Conservation (phyloP, 192 early-diverging fungal species). For the Podila epicladia region DNA sequence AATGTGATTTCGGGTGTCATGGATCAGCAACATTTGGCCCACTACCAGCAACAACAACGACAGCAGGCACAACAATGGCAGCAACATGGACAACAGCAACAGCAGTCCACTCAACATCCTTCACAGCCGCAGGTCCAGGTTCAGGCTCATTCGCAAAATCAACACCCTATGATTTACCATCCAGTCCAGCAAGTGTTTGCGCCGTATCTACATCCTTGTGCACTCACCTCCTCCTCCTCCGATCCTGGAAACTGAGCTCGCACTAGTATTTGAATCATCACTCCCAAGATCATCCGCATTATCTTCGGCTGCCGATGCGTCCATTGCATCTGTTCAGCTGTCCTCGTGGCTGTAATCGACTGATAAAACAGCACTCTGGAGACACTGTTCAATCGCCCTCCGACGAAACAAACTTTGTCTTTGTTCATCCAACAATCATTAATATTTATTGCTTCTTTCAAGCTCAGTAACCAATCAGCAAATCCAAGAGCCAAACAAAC, state of each 20-base stretch:
- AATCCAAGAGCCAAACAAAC: too few relatives aligned
- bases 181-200: slow-evolving; percentile 30
- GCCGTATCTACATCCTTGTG: slow-evolving; percentile 39
- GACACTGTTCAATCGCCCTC: too few relatives aligned
- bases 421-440: too few relatives aligned
- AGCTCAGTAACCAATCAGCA: too few relatives aligned
- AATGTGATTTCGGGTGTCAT: slow-evolving; percentile 1
- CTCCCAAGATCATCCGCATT: neutral
- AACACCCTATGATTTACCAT: slow-evolving; percentile 4
- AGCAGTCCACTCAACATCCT: neutral
- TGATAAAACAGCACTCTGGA: too few relatives aligned
- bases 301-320: too few relatives aligned
- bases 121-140: neutral
- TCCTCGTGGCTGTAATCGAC: too few relatives aligned
- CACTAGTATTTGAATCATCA: neutral
- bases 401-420: too few relatives aligned
- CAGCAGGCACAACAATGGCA: neutral
- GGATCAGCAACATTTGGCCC: neutral
- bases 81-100: neutral
- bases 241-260: neutral
- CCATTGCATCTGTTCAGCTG: too few relatives aligned
- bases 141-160: neutral
- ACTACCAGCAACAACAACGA: slow-evolving; percentile 3
- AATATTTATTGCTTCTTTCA: too few relatives aligned
- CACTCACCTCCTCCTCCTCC: slow-evolving; percentile 30